phyloP scores from a whole-genome alignment of 768 basidiomycete species.

The Podaxis carcinomalis region DNA sequence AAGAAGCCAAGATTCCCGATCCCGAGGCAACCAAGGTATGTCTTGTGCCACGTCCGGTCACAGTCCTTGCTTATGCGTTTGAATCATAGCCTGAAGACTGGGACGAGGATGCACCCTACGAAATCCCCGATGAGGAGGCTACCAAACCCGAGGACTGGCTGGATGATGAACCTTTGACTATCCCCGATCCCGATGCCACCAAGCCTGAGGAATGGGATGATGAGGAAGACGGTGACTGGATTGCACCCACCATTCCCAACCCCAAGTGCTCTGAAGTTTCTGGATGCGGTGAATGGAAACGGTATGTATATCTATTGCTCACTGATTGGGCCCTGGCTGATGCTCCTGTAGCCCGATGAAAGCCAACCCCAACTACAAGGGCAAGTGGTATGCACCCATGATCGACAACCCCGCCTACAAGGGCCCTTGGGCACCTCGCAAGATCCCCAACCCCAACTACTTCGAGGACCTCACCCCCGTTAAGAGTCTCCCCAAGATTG shows the following conservation, averaged over 20 bases:
- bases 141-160: slow-evolving; percentile 95
- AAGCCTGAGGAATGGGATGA: slow-evolving; percentile 99
- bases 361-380: slow-evolving; percentile 94
- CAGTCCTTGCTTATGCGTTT: not conserved
- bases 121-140: slow-evolving; percentile 85
- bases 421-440: slow-evolving; percentile 87
- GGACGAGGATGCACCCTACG: slow-evolving; percentile 96
- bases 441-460: slow-evolving; percentile 87
- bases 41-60: not conserved
- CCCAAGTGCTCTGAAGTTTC: slow-evolving; percentile 86
- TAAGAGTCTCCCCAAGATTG: slow-evolving; percentile 82
- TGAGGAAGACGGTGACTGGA: slow-evolving; percentile 99
- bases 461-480: slow-evolving; percentile 86
- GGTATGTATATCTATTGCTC: slow-evolving; percentile 33
- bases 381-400: slow-evolving; percentile 94
- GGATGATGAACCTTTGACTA: slow-evolving; percentile 72
- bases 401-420: slow-evolving; percentile 98
- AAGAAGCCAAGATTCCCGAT: slow-evolving; percentile 81
- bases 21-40: slow-evolving; percentile 76
- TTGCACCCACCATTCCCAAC: slow-evolving; percentile 85
- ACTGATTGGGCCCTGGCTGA: not conserved
- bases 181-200: slow-evolving; percentile 88
- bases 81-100: slow-evolving; percentile 81
- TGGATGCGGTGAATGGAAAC: slow-evolving; percentile 95
- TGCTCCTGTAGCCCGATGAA: slow-evolving; percentile 60